Conservation (phyloP, 116 monocot genomes). For the Posidonia oceanica region DNA sequence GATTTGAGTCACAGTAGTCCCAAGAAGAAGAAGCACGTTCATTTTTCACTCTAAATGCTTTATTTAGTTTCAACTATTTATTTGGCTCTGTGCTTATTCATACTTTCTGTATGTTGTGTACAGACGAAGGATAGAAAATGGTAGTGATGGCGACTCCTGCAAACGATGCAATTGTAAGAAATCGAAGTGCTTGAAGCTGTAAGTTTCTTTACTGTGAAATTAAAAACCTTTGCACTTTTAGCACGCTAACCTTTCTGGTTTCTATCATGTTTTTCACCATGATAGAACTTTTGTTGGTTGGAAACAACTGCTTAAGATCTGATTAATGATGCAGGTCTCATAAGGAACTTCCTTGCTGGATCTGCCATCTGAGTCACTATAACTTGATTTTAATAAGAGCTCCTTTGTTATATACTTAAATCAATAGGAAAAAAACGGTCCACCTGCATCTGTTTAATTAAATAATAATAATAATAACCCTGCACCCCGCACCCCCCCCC, state of each 20-base stretch:
- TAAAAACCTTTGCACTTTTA: not conserved
- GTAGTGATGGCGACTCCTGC: conserved; percentile 59
- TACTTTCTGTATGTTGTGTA: not conserved
- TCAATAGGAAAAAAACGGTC: too few relatives aligned
- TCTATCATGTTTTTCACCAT: too few relatives aligned
- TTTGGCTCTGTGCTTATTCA: not conserved
- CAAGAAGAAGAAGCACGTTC: conserved; percentile 58
- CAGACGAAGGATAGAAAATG: conserved; percentile 61
- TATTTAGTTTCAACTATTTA: not conserved
- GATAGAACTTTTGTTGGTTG: too few relatives aligned
- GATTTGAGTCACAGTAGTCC: conserved; percentile 28
- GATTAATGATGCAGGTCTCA: too few relatives aligned
- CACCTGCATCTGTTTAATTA: too few relatives aligned
- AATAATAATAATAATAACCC: too few relatives aligned
- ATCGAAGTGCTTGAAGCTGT: conserved; percentile 98
- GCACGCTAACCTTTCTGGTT: not conserved
- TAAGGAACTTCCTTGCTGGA: too few relatives aligned
- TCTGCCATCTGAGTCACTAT: too few relatives aligned
- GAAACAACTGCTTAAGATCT: too few relatives aligned
- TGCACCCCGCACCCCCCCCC: too few relatives aligned
- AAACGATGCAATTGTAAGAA: conserved; percentile 93
- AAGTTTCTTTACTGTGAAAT: conserved; percentile 12
- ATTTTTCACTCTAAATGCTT: not conserved
- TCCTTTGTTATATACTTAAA: too few relatives aligned
- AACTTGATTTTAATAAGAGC: too few relatives aligned